phyloP scores from a whole-genome alignment of 192 early-diverging fungal genomes.

The Mortierella antarctica region DNA sequence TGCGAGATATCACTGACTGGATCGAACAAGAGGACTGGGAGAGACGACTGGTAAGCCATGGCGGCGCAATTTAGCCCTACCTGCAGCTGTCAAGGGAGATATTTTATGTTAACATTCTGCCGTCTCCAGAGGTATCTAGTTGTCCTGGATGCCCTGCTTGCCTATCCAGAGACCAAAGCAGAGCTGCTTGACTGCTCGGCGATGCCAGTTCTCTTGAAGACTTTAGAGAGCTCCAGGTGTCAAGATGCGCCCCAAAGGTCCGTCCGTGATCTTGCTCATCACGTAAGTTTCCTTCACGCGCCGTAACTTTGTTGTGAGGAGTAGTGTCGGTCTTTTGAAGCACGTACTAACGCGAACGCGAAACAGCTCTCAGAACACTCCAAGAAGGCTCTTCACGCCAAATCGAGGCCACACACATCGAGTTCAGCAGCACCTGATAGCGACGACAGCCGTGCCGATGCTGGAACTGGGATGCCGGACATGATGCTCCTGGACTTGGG shows the following conservation, averaged over 20 bases:
- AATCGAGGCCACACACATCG: too few species aligned
- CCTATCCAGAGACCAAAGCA: background rate
- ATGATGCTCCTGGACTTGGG: slow-evolving; percentile 24
- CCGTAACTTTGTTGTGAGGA: too few species aligned
- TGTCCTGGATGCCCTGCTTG: slow-evolving; percentile 26
- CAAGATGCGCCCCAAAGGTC: slow-evolving; percentile 20
- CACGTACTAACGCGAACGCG: too few species aligned
- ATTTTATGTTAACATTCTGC: background rate
- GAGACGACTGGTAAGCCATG: slow-evolving; percentile 26
- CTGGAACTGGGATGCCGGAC: background rate
- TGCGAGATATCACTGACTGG: slow-evolving; percentile 46
- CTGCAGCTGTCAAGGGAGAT: background rate
- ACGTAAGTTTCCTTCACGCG: slow-evolving; percentile 15
- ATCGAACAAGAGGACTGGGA: slow-evolving; percentile 49
- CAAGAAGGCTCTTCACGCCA: background rate
- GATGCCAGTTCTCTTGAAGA: slow-evolving; percentile 19
- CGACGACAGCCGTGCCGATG: background rate
- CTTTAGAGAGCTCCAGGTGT: slow-evolving; percentile 16
- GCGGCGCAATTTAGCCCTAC: background rate
- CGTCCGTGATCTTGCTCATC: slow-evolving; percentile 3
- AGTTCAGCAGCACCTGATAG: background rate
- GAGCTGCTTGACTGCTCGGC: slow-evolving; percentile 12
- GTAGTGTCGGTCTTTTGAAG: too few species aligned
- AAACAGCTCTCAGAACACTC: slow-evolving; percentile 15
- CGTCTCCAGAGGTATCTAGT: slow-evolving; percentile 24